Base-by-base conservation (phyloP, 495 filamentous ascomycete species). In the Cudoniella acicularis region DNA sequence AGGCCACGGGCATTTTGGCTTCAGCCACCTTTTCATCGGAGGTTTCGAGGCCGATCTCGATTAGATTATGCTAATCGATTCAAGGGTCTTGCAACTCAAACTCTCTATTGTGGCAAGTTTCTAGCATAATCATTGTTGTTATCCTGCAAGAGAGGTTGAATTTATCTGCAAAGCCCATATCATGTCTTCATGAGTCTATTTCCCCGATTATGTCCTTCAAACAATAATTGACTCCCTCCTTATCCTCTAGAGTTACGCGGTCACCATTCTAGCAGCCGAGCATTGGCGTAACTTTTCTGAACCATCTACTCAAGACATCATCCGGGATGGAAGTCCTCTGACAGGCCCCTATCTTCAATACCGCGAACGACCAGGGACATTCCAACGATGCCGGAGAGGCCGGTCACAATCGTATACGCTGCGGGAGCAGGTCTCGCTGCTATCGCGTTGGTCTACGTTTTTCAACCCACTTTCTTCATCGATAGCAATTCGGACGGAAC, bases 401-500 rank as follows among this genome's bases (percentile, higher is more conserved):
- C 90, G 26, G 82, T 89, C 53, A 91, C 89, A 11, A 88, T 96
- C 59, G 89, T 88, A 62, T 99, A 99, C 70, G 95, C 95, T 66
- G 92, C 92, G 24, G 94, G 92, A 51, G 95, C 94, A 23, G 96
- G 92, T 49, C 87, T 99, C 36, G 94, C 94, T 41, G 94, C 95
- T n/a, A 87, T 96, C 59, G 92, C 95, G 13, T 76, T 98, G 13
- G 87, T 99, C 67, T 99, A 98, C 69, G 92, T 98, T 59, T 98
- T 99, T 71, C 92, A 85, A 1, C 94, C 94, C 3, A 96, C 95
- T 30, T 96, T 90, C 73, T 90, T 96, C 65, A 84, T 98, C 66
- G 93, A 98, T 73, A 81, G 83, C 60, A 88, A 91, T 23, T 78
- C 85, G 20, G 80, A 79, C 52, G 72, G 67, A 54, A 54, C 16